Base-by-base conservation (phyloP, 2,329 filamentous ascomycete species). In the Calonectria fujianensis region DNA sequence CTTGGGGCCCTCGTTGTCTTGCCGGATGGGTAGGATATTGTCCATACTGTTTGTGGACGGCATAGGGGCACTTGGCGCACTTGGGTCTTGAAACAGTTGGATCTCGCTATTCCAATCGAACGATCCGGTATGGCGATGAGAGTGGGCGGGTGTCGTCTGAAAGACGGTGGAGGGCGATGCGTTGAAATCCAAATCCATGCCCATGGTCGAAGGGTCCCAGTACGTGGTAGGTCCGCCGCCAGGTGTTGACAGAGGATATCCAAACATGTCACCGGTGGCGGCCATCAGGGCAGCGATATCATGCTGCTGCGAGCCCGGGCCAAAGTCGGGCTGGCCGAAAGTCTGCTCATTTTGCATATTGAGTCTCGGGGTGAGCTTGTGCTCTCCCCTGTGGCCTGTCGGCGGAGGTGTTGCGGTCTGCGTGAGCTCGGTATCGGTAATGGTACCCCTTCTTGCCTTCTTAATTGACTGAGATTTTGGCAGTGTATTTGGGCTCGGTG, bases 331-430 rank as follows among this genome's bases (percentile, higher is more conserved):
- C 78, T 89, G 88, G 79, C 86, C 87, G 82, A 87, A 91, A 77
- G 85, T 85, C 80, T 91, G 87, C 75, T 90, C 89, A 89, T 90
- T 86, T 82, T 92, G 90, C 90, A 92, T 92, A 70, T 80, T 89
- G 85, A 87, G 82, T 82, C 88, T 90, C 45, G 89, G 86, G 72
- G 87, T 89, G 82, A 92, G 86, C 85, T 88, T 91, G 80, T 89
- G 90, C 78, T 85, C 86, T 78, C 87, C 88, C 84, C 91, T 91
- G 77, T 86, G 89, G 76, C 86, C 85, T 48, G 91, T 91, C 32
- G 90, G 89, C 68, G 92, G 92, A 70, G 92, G 92, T 35, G 91
- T 93, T 66, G 88, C 88, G 45, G 90, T 91, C 79, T 93, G 91
- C 29, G 82, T 83, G 31, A 77, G 78, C 67, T 85, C 83, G 51